Conservation (phyloP, 2,329 filamentous ascomycete genomes). For the Cyphellophora europaea region DNA sequence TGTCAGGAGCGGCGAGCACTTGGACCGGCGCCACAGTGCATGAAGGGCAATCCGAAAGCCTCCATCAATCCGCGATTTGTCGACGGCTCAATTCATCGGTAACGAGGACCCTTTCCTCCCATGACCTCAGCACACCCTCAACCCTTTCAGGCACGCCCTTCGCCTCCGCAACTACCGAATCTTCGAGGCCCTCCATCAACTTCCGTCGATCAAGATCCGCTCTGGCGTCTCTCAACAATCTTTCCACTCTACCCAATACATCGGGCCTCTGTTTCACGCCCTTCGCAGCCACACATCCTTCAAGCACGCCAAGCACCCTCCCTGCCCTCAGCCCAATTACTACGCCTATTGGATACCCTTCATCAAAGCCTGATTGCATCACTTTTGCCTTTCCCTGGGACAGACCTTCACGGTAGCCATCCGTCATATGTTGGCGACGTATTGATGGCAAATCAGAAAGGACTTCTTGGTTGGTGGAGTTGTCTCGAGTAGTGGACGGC, state of each 20-base stretch:
- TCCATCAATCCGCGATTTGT: too few species aligned
- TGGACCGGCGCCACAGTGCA: too few species aligned
- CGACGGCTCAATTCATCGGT: too few species aligned
- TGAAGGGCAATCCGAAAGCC: too few species aligned
- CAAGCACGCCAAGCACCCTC: slow-evolving; percentile 64
- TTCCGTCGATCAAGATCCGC: slow-evolving; percentile 11
- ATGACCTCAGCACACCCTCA: slow-evolving; percentile 4
- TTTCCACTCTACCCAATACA: slow-evolving; percentile 3
- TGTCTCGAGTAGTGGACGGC: background rate
- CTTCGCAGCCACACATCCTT: slow-evolving; percentile 54
- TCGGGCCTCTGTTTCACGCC: slow-evolving; percentile 1
- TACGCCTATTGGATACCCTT: slow-evolving; percentile 77
- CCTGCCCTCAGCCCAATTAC: slow-evolving; percentile 68
- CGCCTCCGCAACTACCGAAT: slow-evolving; percentile 9
- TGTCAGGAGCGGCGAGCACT: too few species aligned
- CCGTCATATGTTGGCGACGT: slow-evolving; percentile 66
- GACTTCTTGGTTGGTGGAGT: slow-evolving; percentile 3
- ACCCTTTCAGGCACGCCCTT: background rate
- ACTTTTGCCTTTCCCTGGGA: slow-evolving; percentile 62
- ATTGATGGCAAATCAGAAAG: slow-evolving; percentile 66
- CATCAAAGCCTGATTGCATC: slow-evolving; percentile 84
- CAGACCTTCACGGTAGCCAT: slow-evolving; percentile 86
- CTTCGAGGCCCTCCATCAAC: slow-evolving; percentile 14
- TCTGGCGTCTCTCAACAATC: slow-evolving; percentile 9
- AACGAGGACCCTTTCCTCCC: slow-evolving; percentile 11